Conservation (phyloP, 192 early-diverging fungal species). For the Coemansia asiatica region DNA sequence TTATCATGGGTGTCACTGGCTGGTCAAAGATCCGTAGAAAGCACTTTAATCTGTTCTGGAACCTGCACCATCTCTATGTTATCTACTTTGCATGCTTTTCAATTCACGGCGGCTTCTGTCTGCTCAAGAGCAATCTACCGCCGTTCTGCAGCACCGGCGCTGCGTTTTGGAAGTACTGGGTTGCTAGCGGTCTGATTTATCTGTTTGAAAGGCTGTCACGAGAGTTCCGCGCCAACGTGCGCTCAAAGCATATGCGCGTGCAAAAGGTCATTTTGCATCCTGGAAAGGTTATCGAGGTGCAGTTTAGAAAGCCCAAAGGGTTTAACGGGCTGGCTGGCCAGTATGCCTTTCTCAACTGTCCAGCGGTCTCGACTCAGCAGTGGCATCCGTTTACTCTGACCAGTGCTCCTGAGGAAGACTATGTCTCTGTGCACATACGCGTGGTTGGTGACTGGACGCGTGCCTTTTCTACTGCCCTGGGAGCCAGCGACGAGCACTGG, state of each 20-base stretch:
- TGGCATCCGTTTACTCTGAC: slow-evolving; percentile 88
- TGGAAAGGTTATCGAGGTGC: slow-evolving; percentile 78
- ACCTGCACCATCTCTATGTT: slow-evolving; percentile 83
- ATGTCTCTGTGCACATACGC: slow-evolving; percentile 73
- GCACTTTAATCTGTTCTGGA: slow-evolving; percentile 78
- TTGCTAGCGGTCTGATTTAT: slow-evolving; percentile 66
- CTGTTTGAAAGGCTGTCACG: slow-evolving; percentile 70
- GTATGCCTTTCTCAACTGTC: slow-evolving; percentile 77
- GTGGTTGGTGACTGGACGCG: slow-evolving; percentile 76
- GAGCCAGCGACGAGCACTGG: slow-evolving; percentile 63
- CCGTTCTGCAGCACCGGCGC: slow-evolving; percentile 72
- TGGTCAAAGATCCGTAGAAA: slow-evolving; percentile 55
- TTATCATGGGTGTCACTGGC: slow-evolving; percentile 77
- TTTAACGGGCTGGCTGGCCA: slow-evolving; percentile 68
- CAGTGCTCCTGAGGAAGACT: slow-evolving; percentile 76
- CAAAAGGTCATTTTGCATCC: slow-evolving; percentile 84
- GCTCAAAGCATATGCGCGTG: slow-evolving; percentile 61
- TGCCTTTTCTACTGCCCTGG: slow-evolving; percentile 66
- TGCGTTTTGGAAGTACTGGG: slow-evolving; percentile 81
- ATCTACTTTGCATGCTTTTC: slow-evolving; percentile 78
- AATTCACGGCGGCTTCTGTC: slow-evolving; percentile 83
- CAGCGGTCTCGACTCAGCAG: slow-evolving; percentile 68
- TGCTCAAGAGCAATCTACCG: slow-evolving; percentile 67
- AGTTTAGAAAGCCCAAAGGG: slow-evolving; percentile 66
- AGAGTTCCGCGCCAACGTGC: slow-evolving; percentile 65